Evolutionary conservation across 352 stramenopile species (phyloP).

Genomic region (Pythium phragmitis): DNA sequence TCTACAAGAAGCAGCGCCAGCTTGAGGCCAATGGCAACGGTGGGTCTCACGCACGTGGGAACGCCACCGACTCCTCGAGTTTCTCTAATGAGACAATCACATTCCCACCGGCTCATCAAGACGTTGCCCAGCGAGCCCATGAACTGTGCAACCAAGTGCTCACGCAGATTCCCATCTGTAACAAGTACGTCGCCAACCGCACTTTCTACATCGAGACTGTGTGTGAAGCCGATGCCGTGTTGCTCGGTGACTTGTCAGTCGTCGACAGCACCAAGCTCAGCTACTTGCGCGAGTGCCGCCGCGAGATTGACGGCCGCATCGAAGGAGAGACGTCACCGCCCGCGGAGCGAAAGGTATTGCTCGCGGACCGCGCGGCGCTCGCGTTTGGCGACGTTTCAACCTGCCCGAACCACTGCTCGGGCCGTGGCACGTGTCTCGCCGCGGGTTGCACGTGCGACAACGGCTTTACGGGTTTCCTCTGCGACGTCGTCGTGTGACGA

Average conservation of each 20-base stretch:
- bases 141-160: slow-evolving; percentile 33
- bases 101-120: slow-evolving; percentile 1
- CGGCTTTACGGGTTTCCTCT: slow-evolving; percentile 30
- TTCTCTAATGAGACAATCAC: slow-evolving; percentile 5
- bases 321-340: slow-evolving; percentile 21
- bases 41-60: not conserved
- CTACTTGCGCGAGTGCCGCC: slow-evolving; percentile 37
- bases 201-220: slow-evolving; percentile 31
- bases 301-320: slow-evolving; percentile 29
- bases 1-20: slow-evolving; percentile 5
- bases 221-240: slow-evolving; percentile 25
- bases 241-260: slow-evolving; percentile 25
- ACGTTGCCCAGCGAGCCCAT: slow-evolving; percentile 8
- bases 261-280: slow-evolving; percentile 35
- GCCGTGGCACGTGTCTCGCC: slow-evolving; percentile 26
- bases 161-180: slow-evolving; percentile 16
- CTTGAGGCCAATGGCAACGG: not conserved
- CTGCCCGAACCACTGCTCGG: slow-evolving; percentile 28
- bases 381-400: slow-evolving; percentile 23
- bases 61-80: not conserved
- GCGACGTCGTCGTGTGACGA: slow-evolving; percentile 22
- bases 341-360: slow-evolving; percentile 9
- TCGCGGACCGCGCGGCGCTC: slow-evolving; percentile 21
- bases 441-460: slow-evolving; percentile 29
- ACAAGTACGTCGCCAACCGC: slow-evolving; percentile 31